Evolutionary conservation across 495 filamentous ascomycete genomes (phyloP).

Genomic region (Delitschia confertaspora): DNA sequence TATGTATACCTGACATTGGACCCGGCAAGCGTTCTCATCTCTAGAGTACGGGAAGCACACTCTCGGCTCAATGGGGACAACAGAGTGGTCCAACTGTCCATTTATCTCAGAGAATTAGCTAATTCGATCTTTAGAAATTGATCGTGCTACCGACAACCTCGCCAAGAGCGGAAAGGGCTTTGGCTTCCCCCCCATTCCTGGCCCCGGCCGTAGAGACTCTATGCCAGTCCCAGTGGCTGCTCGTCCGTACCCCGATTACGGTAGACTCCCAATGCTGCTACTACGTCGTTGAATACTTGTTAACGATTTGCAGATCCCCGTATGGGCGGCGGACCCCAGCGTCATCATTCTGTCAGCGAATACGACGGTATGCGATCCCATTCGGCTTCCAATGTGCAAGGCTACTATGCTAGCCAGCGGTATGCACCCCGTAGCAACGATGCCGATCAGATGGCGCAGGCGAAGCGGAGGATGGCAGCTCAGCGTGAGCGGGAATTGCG

Average conservation of each 20-base stretch:
- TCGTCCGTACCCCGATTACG: slow-evolving; percentile 49
- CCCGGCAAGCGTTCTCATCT: slow-evolving; percentile 5
- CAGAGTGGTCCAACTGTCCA: neutral
- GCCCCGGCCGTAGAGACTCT: slow-evolving; percentile 68
- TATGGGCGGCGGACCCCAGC: slow-evolving; percentile 42
- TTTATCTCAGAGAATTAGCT: slow-evolving; percentile 1
- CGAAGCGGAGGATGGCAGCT: slow-evolving; percentile 95
- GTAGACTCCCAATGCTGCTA: too few relatives aligned
- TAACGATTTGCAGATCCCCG: slow-evolving; percentile 41
- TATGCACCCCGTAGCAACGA: slow-evolving; percentile 88
- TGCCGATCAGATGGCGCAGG: slow-evolving; percentile 97
- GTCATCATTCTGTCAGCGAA: slow-evolving; percentile 80
- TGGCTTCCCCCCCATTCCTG: slow-evolving; percentile 50
- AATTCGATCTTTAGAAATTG: slow-evolving; percentile 62
- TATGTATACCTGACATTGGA: slow-evolving; percentile 42
- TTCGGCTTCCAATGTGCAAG: slow-evolving; percentile 74
- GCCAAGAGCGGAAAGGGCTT: slow-evolving; percentile 94
- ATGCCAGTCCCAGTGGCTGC: slow-evolving; percentile 57
- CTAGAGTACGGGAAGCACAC: neutral
- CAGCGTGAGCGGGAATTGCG: slow-evolving; percentile 97
- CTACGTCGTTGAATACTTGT: slow-evolving; percentile 1
- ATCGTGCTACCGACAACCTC: slow-evolving; percentile 90
- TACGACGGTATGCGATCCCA: slow-evolving; percentile 68
- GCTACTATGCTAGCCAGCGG: slow-evolving; percentile 88
- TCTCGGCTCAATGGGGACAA: too few relatives aligned